Evolutionary conservation across 805 yeast species (phyloP).

Genomic region (Candida ortonii): DNA sequence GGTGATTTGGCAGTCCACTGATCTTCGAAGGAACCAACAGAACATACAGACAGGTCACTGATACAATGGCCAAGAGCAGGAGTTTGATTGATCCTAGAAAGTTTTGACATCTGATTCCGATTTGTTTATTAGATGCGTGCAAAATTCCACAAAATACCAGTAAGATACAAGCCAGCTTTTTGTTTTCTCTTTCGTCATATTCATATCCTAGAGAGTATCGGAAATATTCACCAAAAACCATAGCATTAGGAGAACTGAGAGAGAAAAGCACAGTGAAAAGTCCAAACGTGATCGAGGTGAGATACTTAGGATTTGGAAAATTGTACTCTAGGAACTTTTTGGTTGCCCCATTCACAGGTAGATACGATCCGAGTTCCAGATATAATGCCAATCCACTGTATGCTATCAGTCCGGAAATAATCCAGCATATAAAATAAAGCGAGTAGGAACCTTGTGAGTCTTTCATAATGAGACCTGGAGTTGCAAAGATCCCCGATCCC

Average conservation of each 20-base stretch:
- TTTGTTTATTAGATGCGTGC: conserved; percentile 41
- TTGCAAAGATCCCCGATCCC: conserved; percentile 71
- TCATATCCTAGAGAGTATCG: conserved; percentile 38
- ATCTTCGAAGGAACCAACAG: conserved; percentile 33
- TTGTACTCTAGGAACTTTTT: conserved; percentile 63
- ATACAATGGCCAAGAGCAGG: conserved; percentile 36
- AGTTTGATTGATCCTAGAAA: conserved; percentile 44
- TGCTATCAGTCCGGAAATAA: conserved; percentile 53
- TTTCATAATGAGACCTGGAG: conserved; percentile 57
- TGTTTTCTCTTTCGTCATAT: conserved; percentile 31
- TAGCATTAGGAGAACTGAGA: conserved; percentile 42
- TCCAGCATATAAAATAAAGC: conserved; percentile 56
- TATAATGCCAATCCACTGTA: conserved; percentile 59
- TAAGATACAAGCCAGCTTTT: conserved; percentile 17
- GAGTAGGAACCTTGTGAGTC: conserved; percentile 61
- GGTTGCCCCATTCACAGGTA: conserved; percentile 70
- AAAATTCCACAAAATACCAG: conserved; percentile 21
- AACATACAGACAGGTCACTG: conserved; percentile 40
- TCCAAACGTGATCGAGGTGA: conserved; percentile 41
- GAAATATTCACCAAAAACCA: conserved; percentile 49
- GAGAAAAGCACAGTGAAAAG: conserved; percentile 41
- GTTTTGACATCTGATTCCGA: conserved; percentile 44
- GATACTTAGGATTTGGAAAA: conserved; percentile 50
- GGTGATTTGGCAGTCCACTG: conserved; percentile 21
- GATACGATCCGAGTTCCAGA: conserved; percentile 60